Percentiles rank a stretch among this genome's conserved stretches.
Evolutionary conservation across 2,329 filamentous ascomycete species (phyloP).

Genomic region (Verticillium klebahnii): DNA sequence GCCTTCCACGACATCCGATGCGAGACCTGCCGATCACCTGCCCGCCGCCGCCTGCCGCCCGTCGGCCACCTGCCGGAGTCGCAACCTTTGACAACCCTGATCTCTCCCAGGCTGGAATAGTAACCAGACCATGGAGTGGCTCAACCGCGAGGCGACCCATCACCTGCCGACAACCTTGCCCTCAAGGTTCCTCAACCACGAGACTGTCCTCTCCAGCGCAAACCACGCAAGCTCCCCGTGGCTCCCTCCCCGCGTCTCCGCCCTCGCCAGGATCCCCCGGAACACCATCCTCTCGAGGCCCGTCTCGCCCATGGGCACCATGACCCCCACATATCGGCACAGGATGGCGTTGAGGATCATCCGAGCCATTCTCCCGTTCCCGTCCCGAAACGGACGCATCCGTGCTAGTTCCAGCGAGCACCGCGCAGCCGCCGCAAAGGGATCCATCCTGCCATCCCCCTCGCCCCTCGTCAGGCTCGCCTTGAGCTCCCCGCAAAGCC

Average conservation of each 20-base stretch:
- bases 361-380: conserved; percentile 15
- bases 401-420: conserved; percentile 14
- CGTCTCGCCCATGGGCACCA: conserved; percentile 15
- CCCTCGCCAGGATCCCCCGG: conserved; percentile 18
- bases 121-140: too few relatives aligned
- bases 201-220: conserved; percentile 13
- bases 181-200: conserved; percentile 14
- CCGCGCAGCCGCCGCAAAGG: conserved; percentile 12
- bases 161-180: conserved; percentile 14
- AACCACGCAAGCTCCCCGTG: conserved; percentile 22
- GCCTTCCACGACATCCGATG: not conserved
- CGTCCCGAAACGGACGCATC: conserved; percentile 17
- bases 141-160: too few relatives aligned
- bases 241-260: conserved; percentile 15
- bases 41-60: not conserved
- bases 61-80: not conserved
- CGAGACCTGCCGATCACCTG: not conserved
- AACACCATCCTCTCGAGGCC: conserved; percentile 8
- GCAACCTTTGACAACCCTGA: too few relatives aligned
- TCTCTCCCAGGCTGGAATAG: too few relatives aligned
- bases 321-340: conserved; percentile 13
- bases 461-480: conserved; percentile 3
- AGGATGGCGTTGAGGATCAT: conserved; percentile 18
- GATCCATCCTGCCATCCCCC: conserved; percentile 8
- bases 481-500: conserved; percentile 10